Conservation (phyloP, 2,329 filamentous ascomycete genomes). For the Colletotrichum eleusines region DNA sequence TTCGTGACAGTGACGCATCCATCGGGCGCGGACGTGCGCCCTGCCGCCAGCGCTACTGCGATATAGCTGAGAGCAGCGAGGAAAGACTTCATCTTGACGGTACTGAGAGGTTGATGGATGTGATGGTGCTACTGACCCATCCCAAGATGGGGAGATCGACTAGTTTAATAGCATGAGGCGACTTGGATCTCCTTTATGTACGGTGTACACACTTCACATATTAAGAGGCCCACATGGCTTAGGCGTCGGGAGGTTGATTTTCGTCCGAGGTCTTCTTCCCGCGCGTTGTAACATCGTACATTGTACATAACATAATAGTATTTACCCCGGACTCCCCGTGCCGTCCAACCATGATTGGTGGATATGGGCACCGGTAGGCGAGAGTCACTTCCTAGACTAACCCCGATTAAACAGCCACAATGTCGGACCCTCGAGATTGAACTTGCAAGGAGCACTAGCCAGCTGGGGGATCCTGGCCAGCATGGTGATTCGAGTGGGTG, state of each 20-base stretch:
- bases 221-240: conserved; percentile 6
- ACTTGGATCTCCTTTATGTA: conserved; percentile 28
- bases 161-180: background rate
- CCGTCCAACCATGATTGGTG: conserved; percentile 21
- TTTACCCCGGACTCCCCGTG: background rate
- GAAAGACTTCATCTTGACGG: conserved; percentile 35
- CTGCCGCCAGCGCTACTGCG: conserved; percentile 42
- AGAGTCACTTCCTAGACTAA: conserved; percentile 20
- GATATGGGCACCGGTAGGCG: conserved; percentile 14
- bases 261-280: background rate
- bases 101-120: background rate
- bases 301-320: too few relatives aligned
- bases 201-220: too few relatives aligned
- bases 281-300: too few relatives aligned
- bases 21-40: conserved; percentile 48
- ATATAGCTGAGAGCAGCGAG: conserved; percentile 17
- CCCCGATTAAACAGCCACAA: conserved; percentile 21
- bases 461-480: conserved; percentile 1
- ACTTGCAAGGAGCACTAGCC: background rate
- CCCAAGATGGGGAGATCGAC: background rate
- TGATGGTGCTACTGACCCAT: conserved; percentile 10
- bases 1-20: conserved; percentile 51
- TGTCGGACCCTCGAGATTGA: conserved; percentile 18
- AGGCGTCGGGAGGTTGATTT: background rate
- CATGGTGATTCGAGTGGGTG: conserved; percentile 3